These are phyloP conservation scores for Pelargonium cotyledonis DNA, from an alignment of 441 rosid genomes.

Conservation along the genomic window DNA sequence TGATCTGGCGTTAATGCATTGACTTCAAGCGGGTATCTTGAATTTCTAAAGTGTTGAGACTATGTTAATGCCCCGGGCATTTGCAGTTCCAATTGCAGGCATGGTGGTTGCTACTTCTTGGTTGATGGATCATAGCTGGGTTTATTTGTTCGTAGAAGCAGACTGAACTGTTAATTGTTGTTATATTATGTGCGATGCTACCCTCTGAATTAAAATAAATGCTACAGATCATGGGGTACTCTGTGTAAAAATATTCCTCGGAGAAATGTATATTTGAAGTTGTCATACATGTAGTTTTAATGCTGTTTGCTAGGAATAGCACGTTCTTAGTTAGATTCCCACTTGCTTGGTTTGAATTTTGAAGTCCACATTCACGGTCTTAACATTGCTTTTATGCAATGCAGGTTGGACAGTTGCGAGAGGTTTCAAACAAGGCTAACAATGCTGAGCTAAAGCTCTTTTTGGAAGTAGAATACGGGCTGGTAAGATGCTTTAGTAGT, in stretches of 20 bases:
- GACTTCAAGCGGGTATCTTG: neutral
- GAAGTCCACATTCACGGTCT: neutral
- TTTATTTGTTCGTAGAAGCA: neutral
- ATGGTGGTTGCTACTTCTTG: neutral
- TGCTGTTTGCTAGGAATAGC: neutral
- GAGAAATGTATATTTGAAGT: neutral
- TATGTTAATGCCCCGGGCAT: constrained; percentile 1
- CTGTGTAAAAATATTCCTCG: neutral
- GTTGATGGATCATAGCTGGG: neutral
- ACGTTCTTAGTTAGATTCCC: neutral
- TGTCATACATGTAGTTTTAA: neutral
- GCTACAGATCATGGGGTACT: neutral
- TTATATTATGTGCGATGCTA: neutral
- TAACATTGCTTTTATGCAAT: neutral
- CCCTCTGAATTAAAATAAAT: neutral
- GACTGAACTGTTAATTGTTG: neutral
- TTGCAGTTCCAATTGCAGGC: neutral
- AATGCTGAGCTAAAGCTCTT: constrained; percentile 67
- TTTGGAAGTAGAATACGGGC: constrained; percentile 52
- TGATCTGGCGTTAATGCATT: neutral
- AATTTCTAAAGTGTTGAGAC: neutral
- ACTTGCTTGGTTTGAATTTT: neutral
- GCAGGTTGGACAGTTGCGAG: constrained; percentile 70
- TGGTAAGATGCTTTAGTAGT: constrained; percentile 29
- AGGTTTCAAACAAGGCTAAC: constrained; percentile 55